phyloP scores from a whole-genome alignment of 192 early-diverging fungal genomes.

The Polychytrium aggregatum region DNA sequence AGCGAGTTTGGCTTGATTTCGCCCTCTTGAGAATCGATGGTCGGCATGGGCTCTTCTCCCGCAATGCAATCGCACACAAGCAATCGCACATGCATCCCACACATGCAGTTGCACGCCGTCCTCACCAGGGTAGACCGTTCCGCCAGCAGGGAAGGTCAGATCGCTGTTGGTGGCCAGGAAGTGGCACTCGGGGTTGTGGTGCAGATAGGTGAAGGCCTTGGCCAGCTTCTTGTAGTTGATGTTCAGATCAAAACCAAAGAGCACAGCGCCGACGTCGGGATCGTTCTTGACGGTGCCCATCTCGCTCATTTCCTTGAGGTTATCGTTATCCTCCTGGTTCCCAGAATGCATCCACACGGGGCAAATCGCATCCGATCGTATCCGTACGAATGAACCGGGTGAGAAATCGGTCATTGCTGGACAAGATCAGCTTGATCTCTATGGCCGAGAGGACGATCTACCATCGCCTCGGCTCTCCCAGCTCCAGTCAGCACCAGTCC shows the following conservation, averaged over 20 bases:
- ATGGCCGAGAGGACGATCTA: too few relatives aligned
- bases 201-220: constrained; percentile 79
- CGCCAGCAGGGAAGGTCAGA: constrained; percentile 73
- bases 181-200: constrained; percentile 52
- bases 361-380: too few relatives aligned
- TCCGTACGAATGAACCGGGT: constrained; percentile 4
- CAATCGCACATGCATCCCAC: too few relatives aligned
- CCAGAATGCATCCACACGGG: too few relatives aligned
- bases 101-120: neutral
- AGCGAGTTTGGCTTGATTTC: too few relatives aligned
- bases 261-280: constrained; percentile 72
- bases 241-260: constrained; percentile 85
- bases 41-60: too few relatives aligned
- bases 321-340: constrained; percentile 30
- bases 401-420: neutral
- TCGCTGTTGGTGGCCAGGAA: constrained; percentile 95
- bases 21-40: too few relatives aligned
- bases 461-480: too few relatives aligned
- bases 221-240: constrained; percentile 90
- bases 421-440: too few relatives aligned
- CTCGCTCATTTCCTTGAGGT: constrained; percentile 36
- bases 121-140: constrained; percentile 60
- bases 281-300: constrained; percentile 49
- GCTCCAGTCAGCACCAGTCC: too few relatives aligned
- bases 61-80: too few relatives aligned